phyloP scores from a whole-genome alignment of 2,329 filamentous ascomycete species.

The Aspergillus ustus region DNA sequence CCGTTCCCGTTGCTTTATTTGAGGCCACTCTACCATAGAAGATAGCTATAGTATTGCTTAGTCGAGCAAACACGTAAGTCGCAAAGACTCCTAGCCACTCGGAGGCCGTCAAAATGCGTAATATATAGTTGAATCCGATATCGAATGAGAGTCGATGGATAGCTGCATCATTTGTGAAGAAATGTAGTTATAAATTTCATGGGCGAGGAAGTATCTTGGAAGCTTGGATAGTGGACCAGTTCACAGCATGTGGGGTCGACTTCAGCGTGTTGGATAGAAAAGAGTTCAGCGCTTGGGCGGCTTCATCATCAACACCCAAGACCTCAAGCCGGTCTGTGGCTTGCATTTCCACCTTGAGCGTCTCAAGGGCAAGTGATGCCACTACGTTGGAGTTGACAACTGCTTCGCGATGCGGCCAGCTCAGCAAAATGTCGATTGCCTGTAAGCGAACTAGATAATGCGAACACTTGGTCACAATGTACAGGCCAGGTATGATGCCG shows the following conservation, averaged over 20 bases:
- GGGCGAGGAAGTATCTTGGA: neutral
- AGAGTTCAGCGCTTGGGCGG: neutral
- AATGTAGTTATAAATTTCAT: neutral
- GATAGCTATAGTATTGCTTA: neutral
- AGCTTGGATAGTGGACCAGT: conserved; percentile 1
- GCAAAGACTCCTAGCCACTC: neutral
- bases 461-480: conserved; percentile 18
- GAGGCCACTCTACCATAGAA: conserved; percentile 4
- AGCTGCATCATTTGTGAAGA: neutral
- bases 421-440: conserved; percentile 19
- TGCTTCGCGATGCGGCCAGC: conserved; percentile 24
- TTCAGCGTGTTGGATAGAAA: neutral
- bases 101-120: no score
- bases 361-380: conserved; percentile 12
- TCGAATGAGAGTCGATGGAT: neutral
- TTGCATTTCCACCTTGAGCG: conserved; percentile 15
- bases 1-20: conserved; percentile 3
- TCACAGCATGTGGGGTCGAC: conserved; percentile 2
- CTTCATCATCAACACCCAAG: neutral
- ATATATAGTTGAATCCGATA: neutral
- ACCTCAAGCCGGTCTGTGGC: neutral
- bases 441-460: conserved; percentile 17
- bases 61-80: neutral
- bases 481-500: conserved; percentile 19
- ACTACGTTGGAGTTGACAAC: conserved; percentile 23